A percentile compares a stretch with the other conserved stretches of the same genome.
Conservation (phyloP, 176 grass and related monocot species). For the Oryza brachyantha region DNA sequence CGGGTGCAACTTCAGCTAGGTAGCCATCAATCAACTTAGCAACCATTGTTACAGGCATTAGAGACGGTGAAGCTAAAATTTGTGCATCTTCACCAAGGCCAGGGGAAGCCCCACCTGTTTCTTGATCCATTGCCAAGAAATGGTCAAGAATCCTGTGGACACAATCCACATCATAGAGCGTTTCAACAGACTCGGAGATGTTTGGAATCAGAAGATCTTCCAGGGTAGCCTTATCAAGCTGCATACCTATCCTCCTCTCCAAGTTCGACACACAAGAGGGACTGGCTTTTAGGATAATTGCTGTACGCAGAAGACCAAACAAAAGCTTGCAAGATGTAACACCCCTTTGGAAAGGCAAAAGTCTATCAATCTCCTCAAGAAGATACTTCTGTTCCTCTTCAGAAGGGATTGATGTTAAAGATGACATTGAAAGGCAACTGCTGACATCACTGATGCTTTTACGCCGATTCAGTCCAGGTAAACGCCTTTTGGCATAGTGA, state of each 20-base stretch:
- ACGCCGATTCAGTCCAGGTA: slow-evolving; percentile 76
- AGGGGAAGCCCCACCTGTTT: slow-evolving; percentile 55
- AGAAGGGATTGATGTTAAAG: slow-evolving; percentile 41
- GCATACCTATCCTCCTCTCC: slow-evolving; percentile 82
- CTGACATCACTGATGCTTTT: slow-evolving; percentile 54
- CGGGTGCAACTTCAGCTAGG: slow-evolving; percentile 89
- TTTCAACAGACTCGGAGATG: slow-evolving; percentile 59
- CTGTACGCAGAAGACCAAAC: slow-evolving; percentile 71
- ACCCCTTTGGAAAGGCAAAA: slow-evolving; percentile 74
- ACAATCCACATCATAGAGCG: slow-evolving; percentile 76
- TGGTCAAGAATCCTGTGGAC: slow-evolving; percentile 69
- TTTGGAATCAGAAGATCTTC: slow-evolving; percentile 86
- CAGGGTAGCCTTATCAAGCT: slow-evolving; percentile 79
- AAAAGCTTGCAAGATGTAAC: slow-evolving; percentile 68
- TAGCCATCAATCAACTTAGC: slow-evolving; percentile 78
- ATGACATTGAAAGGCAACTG: slow-evolving; percentile 42
- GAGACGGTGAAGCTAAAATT: slow-evolving; percentile 60
- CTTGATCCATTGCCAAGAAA: slow-evolving; percentile 75
- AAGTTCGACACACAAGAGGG: slow-evolving; percentile 63
- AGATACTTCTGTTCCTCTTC: slow-evolving; percentile 85
- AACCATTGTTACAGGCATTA: slow-evolving; percentile 51
- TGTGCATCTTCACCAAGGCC: slow-evolving; percentile 53
- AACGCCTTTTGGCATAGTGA: slow-evolving; percentile 68
- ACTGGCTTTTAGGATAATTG: slow-evolving; percentile 72
- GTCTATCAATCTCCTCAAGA: slow-evolving; percentile 79